Percentiles rank a stretch among this genome's conserved stretches.
Conservation (phyloP, 805 yeast species). For the Kuraishia molischiana region DNA sequence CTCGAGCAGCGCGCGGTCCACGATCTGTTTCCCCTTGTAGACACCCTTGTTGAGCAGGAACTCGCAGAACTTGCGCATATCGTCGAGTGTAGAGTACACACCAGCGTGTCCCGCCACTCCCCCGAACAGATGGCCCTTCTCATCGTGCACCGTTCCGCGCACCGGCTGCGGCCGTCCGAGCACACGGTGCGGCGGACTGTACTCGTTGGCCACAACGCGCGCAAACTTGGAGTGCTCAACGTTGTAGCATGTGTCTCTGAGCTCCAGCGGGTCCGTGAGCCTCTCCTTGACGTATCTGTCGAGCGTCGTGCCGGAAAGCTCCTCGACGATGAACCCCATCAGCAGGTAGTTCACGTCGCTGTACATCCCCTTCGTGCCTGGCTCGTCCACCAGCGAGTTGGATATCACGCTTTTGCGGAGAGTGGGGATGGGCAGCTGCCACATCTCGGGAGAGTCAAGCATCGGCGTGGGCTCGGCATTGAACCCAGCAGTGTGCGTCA, state of each 20-base stretch:
- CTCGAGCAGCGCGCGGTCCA: background rate
- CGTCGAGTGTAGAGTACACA: background rate
- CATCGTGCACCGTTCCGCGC: slow-evolving; percentile 1
- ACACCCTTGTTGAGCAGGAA: background rate
- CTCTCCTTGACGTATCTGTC: background rate
- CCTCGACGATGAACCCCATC: background rate
- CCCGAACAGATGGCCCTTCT: background rate
- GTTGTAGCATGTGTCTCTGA: background rate
- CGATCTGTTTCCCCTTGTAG: background rate
- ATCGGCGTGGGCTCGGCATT: background rate
- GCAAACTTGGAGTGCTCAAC: background rate
- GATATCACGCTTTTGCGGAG: background rate
- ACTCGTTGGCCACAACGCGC: background rate
- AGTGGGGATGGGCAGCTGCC: background rate
- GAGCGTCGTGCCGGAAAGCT: background rate
- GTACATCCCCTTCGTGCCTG: background rate
- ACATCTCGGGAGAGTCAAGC: background rate
- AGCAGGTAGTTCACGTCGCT: slow-evolving; percentile 2
- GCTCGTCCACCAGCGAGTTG: background rate
- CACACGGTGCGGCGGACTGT: background rate
- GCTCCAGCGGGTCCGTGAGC: background rate
- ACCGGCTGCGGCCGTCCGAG: background rate
- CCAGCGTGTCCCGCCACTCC: slow-evolving; percentile 1
- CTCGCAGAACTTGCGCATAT: background rate
- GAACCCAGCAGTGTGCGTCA: background rate